Percentiles rank a stretch among this genome's conserved stretches.
Conservation (phyloP, 192 early-diverging fungal species). For the Spizellomyces sp. region DNA sequence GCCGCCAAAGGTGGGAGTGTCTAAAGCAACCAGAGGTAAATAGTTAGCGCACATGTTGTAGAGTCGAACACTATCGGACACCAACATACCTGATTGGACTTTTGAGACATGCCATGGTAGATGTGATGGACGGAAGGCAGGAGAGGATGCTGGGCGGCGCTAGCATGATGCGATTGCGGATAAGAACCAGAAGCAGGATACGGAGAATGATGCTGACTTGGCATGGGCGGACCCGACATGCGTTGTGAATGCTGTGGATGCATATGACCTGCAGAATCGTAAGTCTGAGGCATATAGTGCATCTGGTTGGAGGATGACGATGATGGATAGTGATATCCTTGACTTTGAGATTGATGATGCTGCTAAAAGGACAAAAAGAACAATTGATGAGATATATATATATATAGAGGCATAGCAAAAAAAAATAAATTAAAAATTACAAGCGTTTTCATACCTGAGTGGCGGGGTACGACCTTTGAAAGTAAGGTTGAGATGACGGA, state of each 20-base stretch:
- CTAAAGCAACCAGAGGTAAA: background rate
- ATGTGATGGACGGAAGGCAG: background rate
- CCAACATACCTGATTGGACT: constrained; percentile 1
- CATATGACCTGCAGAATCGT: background rate
- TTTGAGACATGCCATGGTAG: constrained; percentile 2
- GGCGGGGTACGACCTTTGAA: too few species aligned
- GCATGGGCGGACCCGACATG: constrained; percentile 1
- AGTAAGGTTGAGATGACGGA: too few species aligned
- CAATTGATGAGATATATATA: too few species aligned
- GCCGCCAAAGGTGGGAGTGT: constrained; percentile 25
- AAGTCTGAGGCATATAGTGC: constrained; percentile 3
- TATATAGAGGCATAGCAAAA: too few species aligned
- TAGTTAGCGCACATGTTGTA: background rate
- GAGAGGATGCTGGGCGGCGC: background rate
- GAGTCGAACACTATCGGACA: background rate
- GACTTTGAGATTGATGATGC: constrained; percentile 1
- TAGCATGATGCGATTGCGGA: background rate
- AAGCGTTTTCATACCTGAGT: too few species aligned
- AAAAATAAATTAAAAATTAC: too few species aligned
- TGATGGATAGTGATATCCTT: constrained; percentile 6
- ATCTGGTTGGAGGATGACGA: background rate
- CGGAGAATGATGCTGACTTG: background rate
- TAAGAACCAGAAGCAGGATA: background rate
- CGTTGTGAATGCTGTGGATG: background rate
- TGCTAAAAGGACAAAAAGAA: background rate